These are phyloP conservation scores for Magnolia officinalis DNA, from an alignment of 164 flowering plant genomes.

Conservation along the genomic window DNA sequence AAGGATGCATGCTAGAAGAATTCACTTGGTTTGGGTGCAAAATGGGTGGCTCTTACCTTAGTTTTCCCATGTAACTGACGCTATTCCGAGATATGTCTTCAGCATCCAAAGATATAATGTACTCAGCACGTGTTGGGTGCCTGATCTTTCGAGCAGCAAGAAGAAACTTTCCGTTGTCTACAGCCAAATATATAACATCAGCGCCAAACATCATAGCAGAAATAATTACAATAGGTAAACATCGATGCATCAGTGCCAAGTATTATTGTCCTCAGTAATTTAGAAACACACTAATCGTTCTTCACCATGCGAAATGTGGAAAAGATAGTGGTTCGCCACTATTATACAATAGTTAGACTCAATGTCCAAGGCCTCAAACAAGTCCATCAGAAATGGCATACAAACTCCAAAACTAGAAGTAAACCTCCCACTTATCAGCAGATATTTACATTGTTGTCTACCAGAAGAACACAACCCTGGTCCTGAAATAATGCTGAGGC, in stretches of 20 bases:
- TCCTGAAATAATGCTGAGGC: too few relatives aligned
- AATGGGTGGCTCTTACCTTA: conserved; percentile 8
- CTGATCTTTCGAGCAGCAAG: conserved; percentile 21
- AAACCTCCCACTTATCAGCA: too few relatives aligned
- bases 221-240: background rate
- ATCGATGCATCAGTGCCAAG: background rate
- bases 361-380: too few relatives aligned
- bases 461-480: too few relatives aligned
- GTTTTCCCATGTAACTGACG: conserved; percentile 19
- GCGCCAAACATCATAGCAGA: background rate
- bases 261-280: background rate
- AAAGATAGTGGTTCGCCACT: background rate
- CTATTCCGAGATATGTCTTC: conserved; percentile 16
- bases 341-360: background rate
- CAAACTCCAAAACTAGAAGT: too few relatives aligned
- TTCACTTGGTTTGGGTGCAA: too few relatives aligned
- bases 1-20: too few relatives aligned
- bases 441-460: too few relatives aligned
- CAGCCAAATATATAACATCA: conserved; percentile 6
- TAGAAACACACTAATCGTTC: background rate
- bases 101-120: conserved; percentile 17
- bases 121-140: conserved; percentile 21
- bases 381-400: too few relatives aligned
- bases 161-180: conserved; percentile 20
- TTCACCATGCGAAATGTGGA: background rate